Evolutionary conservation across 2,329 filamentous ascomycete genomes (phyloP), one percentile per base, ranked within the genome.

Genomic region (Aotearoamyces nothofagi): DNA sequence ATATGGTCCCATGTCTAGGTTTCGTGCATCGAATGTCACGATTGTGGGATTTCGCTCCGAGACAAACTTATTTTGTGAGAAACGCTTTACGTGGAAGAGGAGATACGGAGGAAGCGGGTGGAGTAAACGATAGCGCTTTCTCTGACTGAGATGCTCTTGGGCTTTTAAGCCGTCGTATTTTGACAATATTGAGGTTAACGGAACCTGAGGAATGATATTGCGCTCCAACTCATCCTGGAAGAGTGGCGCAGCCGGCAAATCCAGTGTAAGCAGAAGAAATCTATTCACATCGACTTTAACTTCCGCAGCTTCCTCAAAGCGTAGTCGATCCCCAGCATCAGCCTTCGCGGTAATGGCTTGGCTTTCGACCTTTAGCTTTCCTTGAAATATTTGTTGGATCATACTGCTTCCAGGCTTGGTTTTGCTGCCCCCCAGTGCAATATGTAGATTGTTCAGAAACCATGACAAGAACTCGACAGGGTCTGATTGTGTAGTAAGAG

Each of bases 1-100:
- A 45, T 90, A 96, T 0, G 86, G 84, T 4, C 75, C 67, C 61
- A 94, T 76, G 51, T 98, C 84, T 6, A 98, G 70, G 23, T 77
- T 71, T 47, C 77, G 68, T 4, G 82, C 78, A 39, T 87, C 82
- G 53, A 96, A 98, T 0, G 87, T 96, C 38, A 98, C 90, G 46
- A 98, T 98, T 7, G 90, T 98, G 1, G 87, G 90, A 52, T 98
- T 98, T 28, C 90, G 79, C 56, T 96, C 87, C 2, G 78, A 71
- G 12, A 98, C 81, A 48, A 98, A 98, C 52, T 94, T 93, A 61
- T 98, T 98, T 40, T 79, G 76, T 41, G 77, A 82, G 64, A 98
- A 98, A 42, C 90, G 83, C 60, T 96, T 96, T 59, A 96, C 77
- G 58, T 98, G 87, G 58, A 98, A 83, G 30, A 90, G 62, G 11